These are phyloP conservation scores for Panicum miliaceum DNA, from an alignment of 176 grass and related monocot species.

Conservation along the genomic window DNA sequence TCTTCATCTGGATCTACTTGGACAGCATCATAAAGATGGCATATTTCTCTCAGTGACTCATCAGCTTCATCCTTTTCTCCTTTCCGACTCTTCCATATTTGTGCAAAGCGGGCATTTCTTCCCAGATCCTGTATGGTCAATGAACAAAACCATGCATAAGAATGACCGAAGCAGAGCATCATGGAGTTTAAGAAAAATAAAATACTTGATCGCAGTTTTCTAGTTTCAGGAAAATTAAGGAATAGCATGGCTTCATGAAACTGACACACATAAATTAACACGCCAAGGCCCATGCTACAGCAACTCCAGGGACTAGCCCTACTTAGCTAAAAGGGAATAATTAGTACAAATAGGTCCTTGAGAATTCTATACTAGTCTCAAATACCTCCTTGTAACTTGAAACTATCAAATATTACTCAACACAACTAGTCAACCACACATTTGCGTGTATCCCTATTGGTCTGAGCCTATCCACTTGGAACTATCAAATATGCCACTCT, in stretches of 20 bases:
- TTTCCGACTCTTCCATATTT: constrained; percentile 91
- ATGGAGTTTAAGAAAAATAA: constrained; percentile 16
- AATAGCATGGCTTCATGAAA: not conserved
- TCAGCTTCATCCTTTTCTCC: constrained; percentile 46
- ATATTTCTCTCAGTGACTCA: constrained; percentile 71
- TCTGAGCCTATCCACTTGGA: not conserved
- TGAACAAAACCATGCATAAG: constrained; percentile 26
- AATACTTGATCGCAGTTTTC: not conserved
- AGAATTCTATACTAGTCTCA: not conserved
- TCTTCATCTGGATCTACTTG: constrained; percentile 68
- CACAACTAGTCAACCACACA: not conserved
- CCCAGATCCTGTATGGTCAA: constrained; percentile 51
- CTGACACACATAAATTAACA: not conserved
- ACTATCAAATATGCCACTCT: not conserved
- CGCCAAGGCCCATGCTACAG: not conserved
- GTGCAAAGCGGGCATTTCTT: constrained; percentile 88
- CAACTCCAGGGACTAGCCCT: not conserved
- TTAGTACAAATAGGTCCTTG: not conserved
- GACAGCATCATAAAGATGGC: constrained; percentile 85
- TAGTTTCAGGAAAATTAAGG: not conserved
- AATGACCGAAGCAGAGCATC: not conserved
- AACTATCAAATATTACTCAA: not conserved
- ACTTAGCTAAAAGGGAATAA: no score
- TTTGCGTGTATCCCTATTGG: not conserved
- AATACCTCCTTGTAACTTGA: not conserved